Evolutionary conservation across 2,329 filamentous ascomycete genomes (phyloP).

Genomic region (Alternaria arborescens): DNA sequence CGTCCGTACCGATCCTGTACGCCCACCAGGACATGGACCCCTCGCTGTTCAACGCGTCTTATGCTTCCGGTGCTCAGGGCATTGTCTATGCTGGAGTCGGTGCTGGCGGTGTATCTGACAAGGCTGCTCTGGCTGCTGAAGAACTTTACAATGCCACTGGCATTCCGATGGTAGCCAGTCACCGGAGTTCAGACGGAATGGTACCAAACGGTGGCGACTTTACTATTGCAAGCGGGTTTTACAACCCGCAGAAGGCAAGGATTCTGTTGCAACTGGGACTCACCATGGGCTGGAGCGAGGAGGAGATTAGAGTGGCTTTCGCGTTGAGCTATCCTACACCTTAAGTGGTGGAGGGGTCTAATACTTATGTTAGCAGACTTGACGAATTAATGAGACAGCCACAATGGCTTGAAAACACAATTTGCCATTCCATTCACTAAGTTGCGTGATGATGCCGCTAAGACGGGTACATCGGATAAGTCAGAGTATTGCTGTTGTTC

Average conservation of each 20-base stretch:
- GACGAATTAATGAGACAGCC: not conserved
- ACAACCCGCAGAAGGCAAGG: slow-evolving; percentile 65
- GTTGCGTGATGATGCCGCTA: not conserved
- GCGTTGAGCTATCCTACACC: slow-evolving; percentile 43
- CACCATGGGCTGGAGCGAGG: slow-evolving; percentile 39
- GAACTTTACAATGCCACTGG: slow-evolving; percentile 56
- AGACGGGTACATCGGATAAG: not conserved
- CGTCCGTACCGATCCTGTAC: slow-evolving; percentile 66
- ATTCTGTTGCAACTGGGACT: slow-evolving; percentile 58
- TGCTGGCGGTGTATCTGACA: slow-evolving; percentile 57
- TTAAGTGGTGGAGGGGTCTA: not conserved
- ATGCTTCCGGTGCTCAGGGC: slow-evolving; percentile 62
- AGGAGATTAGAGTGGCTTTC: slow-evolving; percentile 57
- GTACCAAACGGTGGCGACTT: slow-evolving; percentile 52
- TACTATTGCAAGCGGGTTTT: slow-evolving; percentile 59
- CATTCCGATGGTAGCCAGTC: slow-evolving; percentile 62
- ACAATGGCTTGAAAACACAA: not conserved
- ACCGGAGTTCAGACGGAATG: slow-evolving; percentile 62
- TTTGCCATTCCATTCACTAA: not conserved
- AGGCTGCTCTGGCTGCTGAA: slow-evolving; percentile 50
- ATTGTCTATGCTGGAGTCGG: slow-evolving; percentile 66
- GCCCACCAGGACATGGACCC: slow-evolving; percentile 63
- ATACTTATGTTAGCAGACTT: not conserved
- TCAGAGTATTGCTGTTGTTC: not conserved
- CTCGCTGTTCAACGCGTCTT: slow-evolving; percentile 58